Percentiles rank a stretch among this genome's conserved stretches.
Evolutionary conservation across 495 filamentous ascomycete genomes (phyloP).

Genomic region (Penicillium canariense): DNA sequence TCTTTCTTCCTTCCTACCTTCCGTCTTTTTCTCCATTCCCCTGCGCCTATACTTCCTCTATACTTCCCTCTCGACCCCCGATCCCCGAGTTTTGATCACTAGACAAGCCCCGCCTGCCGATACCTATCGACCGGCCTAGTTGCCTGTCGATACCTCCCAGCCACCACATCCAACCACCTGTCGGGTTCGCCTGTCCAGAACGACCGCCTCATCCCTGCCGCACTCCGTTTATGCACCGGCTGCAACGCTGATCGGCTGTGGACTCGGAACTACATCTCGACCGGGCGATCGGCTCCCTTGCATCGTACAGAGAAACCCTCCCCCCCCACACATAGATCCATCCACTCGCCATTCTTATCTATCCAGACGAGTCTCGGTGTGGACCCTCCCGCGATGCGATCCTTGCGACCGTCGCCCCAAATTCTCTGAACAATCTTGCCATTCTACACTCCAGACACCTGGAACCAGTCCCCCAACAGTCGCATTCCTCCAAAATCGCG

Average conservation of each 20-base stretch:
- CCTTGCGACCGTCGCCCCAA: slow-evolving; percentile 10
- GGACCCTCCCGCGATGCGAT: slow-evolving; percentile 16
- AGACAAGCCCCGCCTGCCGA: too few relatives aligned
- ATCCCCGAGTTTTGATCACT: background rate
- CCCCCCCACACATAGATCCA: slow-evolving; percentile 2
- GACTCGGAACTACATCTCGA: slow-evolving; percentile 6
- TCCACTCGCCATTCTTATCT: slow-evolving; percentile 12
- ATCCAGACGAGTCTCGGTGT: background rate
- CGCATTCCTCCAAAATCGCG: background rate
- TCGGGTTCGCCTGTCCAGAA: background rate
- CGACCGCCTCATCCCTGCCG: background rate
- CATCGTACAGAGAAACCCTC: slow-evolving; percentile 16
- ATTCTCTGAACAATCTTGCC: slow-evolving; percentile 3
- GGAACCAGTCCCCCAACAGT: background rate
- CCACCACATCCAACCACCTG: background rate
- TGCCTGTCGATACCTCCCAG: background rate
- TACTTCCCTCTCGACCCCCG: background rate
- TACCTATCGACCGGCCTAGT: too few relatives aligned
- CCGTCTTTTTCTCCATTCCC: background rate
- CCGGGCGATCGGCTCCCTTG: slow-evolving; percentile 20
- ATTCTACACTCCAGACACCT: slow-evolving; percentile 2
- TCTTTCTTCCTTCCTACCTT: background rate
- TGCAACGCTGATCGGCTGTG: background rate
- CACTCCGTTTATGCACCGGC: background rate
- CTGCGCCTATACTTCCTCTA: background rate